Evolutionary conservation across 176 grass and related monocot genomes (phyloP).

Genomic region (Puccinellia tenuiflora): DNA sequence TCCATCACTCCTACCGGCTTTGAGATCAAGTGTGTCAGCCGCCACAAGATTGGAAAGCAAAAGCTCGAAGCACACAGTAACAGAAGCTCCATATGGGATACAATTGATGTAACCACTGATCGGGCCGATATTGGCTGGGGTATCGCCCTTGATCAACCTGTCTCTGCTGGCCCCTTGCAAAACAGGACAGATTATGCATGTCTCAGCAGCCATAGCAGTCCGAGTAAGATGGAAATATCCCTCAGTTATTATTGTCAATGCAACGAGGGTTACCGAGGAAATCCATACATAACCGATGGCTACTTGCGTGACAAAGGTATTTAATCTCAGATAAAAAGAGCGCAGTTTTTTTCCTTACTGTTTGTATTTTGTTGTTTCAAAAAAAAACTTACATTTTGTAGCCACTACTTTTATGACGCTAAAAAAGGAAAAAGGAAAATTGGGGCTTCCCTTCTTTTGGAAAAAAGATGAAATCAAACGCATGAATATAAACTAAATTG

Average conservation of each 20-base stretch:
- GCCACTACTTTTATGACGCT: neutral
- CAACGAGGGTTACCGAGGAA: neutral
- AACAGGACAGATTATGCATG: neutral
- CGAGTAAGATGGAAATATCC: fast-evolving
- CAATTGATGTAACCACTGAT: neutral
- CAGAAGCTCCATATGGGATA: neutral
- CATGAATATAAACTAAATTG: too few species aligned
- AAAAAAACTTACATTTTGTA: neutral
- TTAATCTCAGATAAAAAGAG: neutral
- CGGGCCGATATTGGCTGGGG: neutral
- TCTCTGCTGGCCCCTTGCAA: neutral
- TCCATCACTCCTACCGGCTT: neutral
- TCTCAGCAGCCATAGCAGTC: neutral
- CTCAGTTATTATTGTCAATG: neutral
- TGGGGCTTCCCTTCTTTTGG: too few species aligned
- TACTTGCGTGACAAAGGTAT: neutral
- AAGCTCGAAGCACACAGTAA: neutral
- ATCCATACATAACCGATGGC: neutral
- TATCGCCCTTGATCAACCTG: neutral
- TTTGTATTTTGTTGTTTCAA: neutral
- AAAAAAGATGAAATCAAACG: too few species aligned
- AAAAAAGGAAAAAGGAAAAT: neutral
- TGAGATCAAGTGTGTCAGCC: neutral
- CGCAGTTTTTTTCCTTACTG: neutral
- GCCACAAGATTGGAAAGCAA: neutral